These are phyloP conservation scores for Rhynchospora pubera DNA, from an alignment of 176 grass and related monocot species.

Conservation along the genomic window DNA sequence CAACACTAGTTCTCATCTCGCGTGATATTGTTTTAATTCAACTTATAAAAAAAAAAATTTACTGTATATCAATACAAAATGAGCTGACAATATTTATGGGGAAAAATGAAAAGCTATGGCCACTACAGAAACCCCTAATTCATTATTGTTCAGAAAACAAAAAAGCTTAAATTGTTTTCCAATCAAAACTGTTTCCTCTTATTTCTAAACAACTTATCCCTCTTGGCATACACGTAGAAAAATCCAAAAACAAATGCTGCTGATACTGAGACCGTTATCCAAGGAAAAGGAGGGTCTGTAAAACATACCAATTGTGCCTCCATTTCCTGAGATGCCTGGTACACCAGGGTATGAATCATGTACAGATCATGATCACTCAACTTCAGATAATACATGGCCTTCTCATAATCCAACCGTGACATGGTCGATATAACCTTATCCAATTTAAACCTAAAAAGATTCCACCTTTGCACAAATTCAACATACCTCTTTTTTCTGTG, in stretches of 20 bases:
- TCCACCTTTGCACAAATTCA: slow-evolving; percentile 94
- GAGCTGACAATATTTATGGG: slow-evolving; percentile 12
- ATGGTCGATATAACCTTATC: slow-evolving; percentile 80
- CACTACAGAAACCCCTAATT: slow-evolving; percentile 6
- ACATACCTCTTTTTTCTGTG: slow-evolving; percentile 74
- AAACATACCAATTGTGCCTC: slow-evolving; percentile 87
- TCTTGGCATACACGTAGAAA: slow-evolving; percentile 64
- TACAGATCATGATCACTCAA: slow-evolving; percentile 88
- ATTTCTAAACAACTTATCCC: slow-evolving; percentile 66
- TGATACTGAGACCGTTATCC: slow-evolving; percentile 65
- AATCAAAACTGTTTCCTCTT: slow-evolving; percentile 81
- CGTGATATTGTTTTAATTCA: neutral
- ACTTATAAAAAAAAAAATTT: neutral
- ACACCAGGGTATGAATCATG: slow-evolving; percentile 67
- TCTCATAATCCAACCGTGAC: slow-evolving; percentile 83
- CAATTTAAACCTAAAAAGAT: slow-evolving; percentile 76
- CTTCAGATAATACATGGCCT: slow-evolving; percentile 73
- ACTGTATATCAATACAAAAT: slow-evolving; percentile 22
- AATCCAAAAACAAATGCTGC: slow-evolving; percentile 73
- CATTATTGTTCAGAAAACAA: slow-evolving; percentile 1
- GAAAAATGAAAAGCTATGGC: too few species aligned
- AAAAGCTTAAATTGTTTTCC: slow-evolving; percentile 1
- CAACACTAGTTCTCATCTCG: neutral
- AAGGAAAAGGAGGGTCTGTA: slow-evolving; percentile 91
- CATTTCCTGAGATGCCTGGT: slow-evolving; percentile 75